These are phyloP conservation scores for Anthoceros angustus DNA, from an alignment of 225 moss, liverwort and hornwort genomes.

Conservation along the genomic window DNA sequence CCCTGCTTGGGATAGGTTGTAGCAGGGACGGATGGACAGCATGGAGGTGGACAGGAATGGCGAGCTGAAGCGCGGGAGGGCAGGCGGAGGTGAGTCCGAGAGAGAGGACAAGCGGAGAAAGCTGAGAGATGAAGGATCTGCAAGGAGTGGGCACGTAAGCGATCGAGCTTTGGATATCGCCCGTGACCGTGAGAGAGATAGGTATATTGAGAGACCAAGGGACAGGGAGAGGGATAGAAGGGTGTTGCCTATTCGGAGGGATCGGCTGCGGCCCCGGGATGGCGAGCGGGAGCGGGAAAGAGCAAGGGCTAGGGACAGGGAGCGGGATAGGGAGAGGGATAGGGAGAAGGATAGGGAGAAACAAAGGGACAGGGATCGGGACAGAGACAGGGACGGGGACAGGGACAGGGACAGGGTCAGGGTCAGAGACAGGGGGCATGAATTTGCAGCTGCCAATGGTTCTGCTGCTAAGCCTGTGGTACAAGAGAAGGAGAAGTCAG, in stretches of 20 bases:
- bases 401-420: conserved; percentile 20
- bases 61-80: not conserved
- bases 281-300: too few species aligned
- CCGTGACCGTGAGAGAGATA: conserved; percentile 15
- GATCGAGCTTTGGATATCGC: not conserved
- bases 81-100: not conserved
- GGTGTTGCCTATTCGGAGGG: conserved; percentile 11
- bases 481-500: conserved; percentile 46
- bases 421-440: conserved; percentile 21
- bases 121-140: conserved; percentile 5
- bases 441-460: conserved; percentile 14
- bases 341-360: conserved; percentile 4
- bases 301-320: not conserved
- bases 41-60: not conserved
- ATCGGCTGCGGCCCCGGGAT: too few species aligned
- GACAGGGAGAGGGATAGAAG: conserved; percentile 28
- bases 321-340: conserved; percentile 20
- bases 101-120: conserved; percentile 3
- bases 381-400: conserved; percentile 16
- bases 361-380: conserved; percentile 16
- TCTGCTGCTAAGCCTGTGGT: conserved; percentile 11
- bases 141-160: conserved; percentile 17
- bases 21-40: not conserved
- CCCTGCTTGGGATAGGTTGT: not conserved
- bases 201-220: conserved; percentile 19